These are phyloP conservation scores for Phytophthora pinifolia DNA, from an alignment of 352 stramenopile genomes.

Conservation along the genomic window DNA sequence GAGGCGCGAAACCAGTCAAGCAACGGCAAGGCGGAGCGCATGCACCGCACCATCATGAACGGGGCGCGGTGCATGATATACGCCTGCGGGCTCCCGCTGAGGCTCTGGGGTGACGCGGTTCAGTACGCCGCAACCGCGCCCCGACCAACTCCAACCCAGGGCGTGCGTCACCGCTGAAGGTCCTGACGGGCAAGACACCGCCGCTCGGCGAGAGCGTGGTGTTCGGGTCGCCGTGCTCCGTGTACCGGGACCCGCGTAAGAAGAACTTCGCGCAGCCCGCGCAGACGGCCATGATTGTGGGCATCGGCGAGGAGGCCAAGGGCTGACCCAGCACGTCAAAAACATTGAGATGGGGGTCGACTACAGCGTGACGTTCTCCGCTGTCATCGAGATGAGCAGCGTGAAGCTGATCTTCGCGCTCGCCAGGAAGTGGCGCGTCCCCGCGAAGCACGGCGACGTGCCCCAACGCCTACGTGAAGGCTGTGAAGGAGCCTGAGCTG, in stretches of 20 bases:
- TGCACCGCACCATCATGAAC: constrained; percentile 17
- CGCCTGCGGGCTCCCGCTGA: constrained; percentile 19
- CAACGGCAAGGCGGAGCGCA: constrained; percentile 34
- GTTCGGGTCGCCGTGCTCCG: constrained; percentile 9
- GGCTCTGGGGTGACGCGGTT: constrained; percentile 25
- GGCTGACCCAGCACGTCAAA: constrained; percentile 11
- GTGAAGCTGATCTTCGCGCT: constrained; percentile 22
- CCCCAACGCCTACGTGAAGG: constrained; percentile 36
- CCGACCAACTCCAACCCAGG: constrained; percentile 16
- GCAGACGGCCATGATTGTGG: constrained; percentile 11
- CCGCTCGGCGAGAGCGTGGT: constrained; percentile 2
- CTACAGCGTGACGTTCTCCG: neutral
- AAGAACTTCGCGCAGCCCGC: constrained; percentile 1
- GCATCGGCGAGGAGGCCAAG: constrained; percentile 15
- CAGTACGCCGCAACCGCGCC: constrained; percentile 29
- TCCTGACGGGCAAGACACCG: constrained; percentile 7
- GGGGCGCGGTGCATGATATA: constrained; percentile 35
- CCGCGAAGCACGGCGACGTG: constrained; percentile 24
- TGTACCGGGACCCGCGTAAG: constrained; percentile 7
- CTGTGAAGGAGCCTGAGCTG: constrained; percentile 8
- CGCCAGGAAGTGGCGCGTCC: constrained; percentile 6
- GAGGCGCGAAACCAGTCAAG: constrained; percentile 24
- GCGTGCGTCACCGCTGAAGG: constrained; percentile 1
- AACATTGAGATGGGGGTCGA: constrained; percentile 6
- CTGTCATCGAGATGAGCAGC: constrained; percentile 25